These are phyloP conservation scores for Kwoniella shivajii DNA, from an alignment of 1,284 basidiomycete species.

Conservation along the genomic window DNA sequence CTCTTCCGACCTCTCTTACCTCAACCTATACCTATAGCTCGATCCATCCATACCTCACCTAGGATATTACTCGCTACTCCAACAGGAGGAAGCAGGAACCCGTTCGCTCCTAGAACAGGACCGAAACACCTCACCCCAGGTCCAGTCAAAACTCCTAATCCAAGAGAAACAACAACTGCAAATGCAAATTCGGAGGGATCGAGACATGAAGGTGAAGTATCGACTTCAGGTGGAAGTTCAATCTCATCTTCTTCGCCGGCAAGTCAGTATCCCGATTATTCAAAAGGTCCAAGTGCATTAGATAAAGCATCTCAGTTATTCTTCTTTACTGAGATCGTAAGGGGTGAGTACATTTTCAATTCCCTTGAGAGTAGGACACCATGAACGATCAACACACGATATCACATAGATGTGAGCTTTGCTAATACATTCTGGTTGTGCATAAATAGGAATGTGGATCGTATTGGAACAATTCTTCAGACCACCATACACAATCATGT, in stretches of 20 bases:
- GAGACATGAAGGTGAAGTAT: slow-evolving; percentile 13
- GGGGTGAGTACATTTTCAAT: slow-evolving; percentile 67
- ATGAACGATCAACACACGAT: background rate
- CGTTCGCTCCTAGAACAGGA: slow-evolving; percentile 24
- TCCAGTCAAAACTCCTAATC: slow-evolving; percentile 37
- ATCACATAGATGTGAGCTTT: background rate
- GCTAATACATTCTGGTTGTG: background rate
- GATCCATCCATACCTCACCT: slow-evolving; percentile 23
- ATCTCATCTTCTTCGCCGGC: too few relatives aligned
- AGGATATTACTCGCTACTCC: slow-evolving; percentile 34
- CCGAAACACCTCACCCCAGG: slow-evolving; percentile 31
- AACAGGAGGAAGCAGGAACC: slow-evolving; percentile 1
- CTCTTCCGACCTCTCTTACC: slow-evolving; percentile 7
- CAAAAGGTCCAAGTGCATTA: slow-evolving; percentile 76
- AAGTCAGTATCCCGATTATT: slow-evolving; percentile 46
- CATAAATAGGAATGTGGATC: slow-evolving; percentile 90
- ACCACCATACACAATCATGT: slow-evolving; percentile 95
- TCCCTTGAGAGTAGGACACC: background rate
- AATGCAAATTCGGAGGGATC: slow-evolving; percentile 16
- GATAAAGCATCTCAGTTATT: slow-evolving; percentile 96
- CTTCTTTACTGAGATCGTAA: slow-evolving; percentile 97
- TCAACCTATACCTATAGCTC: slow-evolving; percentile 6
- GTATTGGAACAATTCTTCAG: slow-evolving; percentile 96
- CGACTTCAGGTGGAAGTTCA: slow-evolving; percentile 1
- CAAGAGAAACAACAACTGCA: slow-evolving; percentile 21